Evolutionary conservation across 1,284 basidiomycete species (phyloP).

Genomic region (Leccinum huronense): DNA sequence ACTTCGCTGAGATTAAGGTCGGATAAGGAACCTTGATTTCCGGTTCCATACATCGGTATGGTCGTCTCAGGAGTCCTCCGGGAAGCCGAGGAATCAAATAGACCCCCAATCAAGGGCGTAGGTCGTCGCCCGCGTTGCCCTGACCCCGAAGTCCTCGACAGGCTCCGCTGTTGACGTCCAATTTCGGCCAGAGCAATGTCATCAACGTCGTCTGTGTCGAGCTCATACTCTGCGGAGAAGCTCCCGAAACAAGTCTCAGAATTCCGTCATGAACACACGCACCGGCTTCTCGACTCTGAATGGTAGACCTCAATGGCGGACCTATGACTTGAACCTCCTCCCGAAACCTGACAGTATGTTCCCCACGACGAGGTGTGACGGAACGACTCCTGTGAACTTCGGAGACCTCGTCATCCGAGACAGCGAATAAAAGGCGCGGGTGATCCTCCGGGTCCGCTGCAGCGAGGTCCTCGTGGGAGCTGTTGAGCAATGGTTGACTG

Average conservation of each 20-base stretch:
- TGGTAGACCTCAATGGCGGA: constrained; percentile 66
- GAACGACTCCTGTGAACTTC: constrained; percentile 32
- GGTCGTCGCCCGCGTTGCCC: constrained; percentile 47
- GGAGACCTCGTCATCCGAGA: constrained; percentile 46
- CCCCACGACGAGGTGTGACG: constrained; percentile 21
- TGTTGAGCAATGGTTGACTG: constrained; percentile 53
- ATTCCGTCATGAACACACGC: constrained; percentile 37
- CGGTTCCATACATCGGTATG: constrained; percentile 44
- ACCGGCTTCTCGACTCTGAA: constrained; percentile 75
- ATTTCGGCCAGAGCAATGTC: constrained; percentile 48
- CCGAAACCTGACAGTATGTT: constrained; percentile 54
- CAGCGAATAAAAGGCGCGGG: constrained; percentile 45
- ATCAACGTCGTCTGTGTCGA: constrained; percentile 74
- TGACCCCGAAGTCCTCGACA: constrained; percentile 33
- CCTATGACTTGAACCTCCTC: constrained; percentile 67
- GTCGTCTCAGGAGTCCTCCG: constrained; percentile 54
- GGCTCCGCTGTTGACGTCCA: constrained; percentile 34
- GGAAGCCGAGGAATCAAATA: constrained; percentile 57
- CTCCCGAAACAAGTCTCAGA: constrained; percentile 14
- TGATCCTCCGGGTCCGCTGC: constrained; percentile 28
- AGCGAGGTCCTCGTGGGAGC: constrained; percentile 39
- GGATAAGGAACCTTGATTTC: constrained; percentile 27
- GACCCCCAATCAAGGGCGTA: constrained; percentile 74
- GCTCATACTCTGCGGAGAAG: constrained; percentile 61
- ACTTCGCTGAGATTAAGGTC: constrained; percentile 65